Evolutionary conservation across 176 grass and related monocot genomes (phyloP), one percentile per base, ranked within the genome.

Genomic region (Rhynchospora pubera): DNA sequence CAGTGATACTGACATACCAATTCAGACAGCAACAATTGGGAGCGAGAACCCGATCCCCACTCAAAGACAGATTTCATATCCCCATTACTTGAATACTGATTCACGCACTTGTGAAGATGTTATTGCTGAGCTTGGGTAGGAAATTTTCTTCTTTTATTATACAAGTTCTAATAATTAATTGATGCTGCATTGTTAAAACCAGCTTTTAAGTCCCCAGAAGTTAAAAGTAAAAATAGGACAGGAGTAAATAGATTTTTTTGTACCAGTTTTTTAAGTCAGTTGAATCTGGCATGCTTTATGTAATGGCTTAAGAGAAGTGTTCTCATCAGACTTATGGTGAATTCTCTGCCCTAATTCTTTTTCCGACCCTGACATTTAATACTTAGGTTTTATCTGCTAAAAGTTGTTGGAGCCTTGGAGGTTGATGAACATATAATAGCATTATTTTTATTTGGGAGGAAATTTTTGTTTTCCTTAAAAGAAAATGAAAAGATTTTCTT

Each of bases 51-150:
- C 95, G 12, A 66, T 66, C 57, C 92, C 90, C 23, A 88, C 85
- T 60, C 88, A 97, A 89, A 90, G 82, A 85, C 87, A 85, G 64
- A 85, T 74, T 45, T 43, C 86, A 68, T 87, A 89, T 85, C 92
- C 89, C 69, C 87, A 94, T 80, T 87, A 90, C 82, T 86, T 98
- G 78, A 94, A 98, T 74, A 98, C 92, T 47, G 92, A 98, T 91
- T 92, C 95, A 62, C 85, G 90, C 39, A 98, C 95, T 79, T 98
- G 92, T 80, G 85, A 91, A 85, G 95, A 98, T 91, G 95, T 98
- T 85, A 98, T 94, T 69, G 88, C 80, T 84, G 95, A 98, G 79
- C 95, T 93, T 89, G 95, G 92, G 95, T 98, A 91, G 64, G 85
- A 44, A 89, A 5, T 55, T 65, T 65, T 65, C 6, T 39, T 28